Percentiles rank a stretch among this genome's conserved stretches.
Evolutionary conservation across 805 yeast genomes (phyloP).

Genomic region (Yamadazyma nakazawae): DNA sequence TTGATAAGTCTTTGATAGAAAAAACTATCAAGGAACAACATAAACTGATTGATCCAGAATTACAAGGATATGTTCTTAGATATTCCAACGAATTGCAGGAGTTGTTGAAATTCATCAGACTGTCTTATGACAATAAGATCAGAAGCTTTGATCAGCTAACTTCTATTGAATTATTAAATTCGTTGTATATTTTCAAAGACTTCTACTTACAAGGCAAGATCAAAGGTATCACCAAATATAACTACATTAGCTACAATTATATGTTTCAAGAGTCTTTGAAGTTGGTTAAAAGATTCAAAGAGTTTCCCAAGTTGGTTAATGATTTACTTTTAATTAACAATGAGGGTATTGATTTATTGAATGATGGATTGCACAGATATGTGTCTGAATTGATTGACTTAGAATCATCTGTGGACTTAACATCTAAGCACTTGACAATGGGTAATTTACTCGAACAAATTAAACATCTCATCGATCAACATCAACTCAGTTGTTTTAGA

Average conservation of each 20-base stretch:
- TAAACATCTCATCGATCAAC: conserved; percentile 16
- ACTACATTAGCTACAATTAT: conserved; percentile 16
- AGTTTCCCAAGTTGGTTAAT: conserved; percentile 20
- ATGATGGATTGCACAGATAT: conserved; percentile 9
- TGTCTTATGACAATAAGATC: conserved; percentile 21
- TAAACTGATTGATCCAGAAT: conserved; percentile 2
- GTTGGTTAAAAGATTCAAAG: conserved; percentile 12
- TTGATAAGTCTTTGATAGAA: conserved; percentile 7
- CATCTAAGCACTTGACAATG: conserved; percentile 9
- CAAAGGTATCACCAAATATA: conserved; percentile 15
- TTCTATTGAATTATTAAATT: conserved; percentile 23
- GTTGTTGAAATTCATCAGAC: conserved; percentile 19
- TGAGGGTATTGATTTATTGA: conserved; percentile 11
- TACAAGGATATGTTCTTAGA: conserved; percentile 17
- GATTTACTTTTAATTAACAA: conserved; percentile 15
- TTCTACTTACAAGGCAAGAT: conserved; percentile 17
- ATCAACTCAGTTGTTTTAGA: conserved; percentile 13
- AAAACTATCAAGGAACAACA: conserved; percentile 5
- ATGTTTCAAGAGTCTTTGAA: conserved; percentile 21
- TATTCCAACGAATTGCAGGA: conserved; percentile 19
- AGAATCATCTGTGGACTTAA: conserved; percentile 21
- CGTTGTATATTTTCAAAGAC: conserved; percentile 25
- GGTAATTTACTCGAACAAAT: conserved; percentile 18
- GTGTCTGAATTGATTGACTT: conserved; percentile 20
- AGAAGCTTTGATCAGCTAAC: conserved; percentile 22